phyloP scores from a whole-genome alignment of 768 basidiomycete genomes.

The Amanita polypyramis region DNA sequence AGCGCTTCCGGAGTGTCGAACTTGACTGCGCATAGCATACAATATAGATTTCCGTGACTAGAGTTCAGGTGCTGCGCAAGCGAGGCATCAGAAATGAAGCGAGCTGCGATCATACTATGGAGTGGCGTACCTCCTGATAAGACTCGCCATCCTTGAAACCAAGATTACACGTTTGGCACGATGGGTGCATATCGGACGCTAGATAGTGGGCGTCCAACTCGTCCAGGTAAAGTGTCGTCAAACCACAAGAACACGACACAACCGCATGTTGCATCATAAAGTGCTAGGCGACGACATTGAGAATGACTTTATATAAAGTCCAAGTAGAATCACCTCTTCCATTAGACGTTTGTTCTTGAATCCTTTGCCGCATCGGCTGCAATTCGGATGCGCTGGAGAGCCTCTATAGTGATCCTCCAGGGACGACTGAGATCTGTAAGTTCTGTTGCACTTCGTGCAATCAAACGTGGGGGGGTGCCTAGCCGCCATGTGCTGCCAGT shows the following conservation, averaged over 20 bases:
- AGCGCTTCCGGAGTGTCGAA: slow-evolving; percentile 27
- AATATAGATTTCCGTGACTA: slow-evolving; percentile 14
- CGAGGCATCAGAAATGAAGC: not conserved
- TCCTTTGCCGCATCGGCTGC: slow-evolving; percentile 31
- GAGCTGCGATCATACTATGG: not conserved
- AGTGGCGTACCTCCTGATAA: slow-evolving; percentile 19
- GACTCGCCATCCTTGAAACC: slow-evolving; percentile 27
- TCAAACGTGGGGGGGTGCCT: slow-evolving; percentile 35
- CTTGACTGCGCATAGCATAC: slow-evolving; percentile 25
- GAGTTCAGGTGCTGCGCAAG: not conserved
- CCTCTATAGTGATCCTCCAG: slow-evolving; percentile 38
- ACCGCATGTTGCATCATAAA: slow-evolving; percentile 18
- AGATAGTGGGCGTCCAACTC: slow-evolving; percentile 29
- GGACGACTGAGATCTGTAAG: slow-evolving; percentile 23
- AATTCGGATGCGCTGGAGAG: slow-evolving; percentile 34
- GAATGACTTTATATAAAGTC: not conserved
- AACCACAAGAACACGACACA: slow-evolving; percentile 20
- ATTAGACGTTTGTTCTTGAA: slow-evolving; percentile 24
- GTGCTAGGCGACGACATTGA: slow-evolving; percentile 20
- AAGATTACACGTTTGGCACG: slow-evolving; percentile 28
- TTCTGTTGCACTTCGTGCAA: slow-evolving; percentile 23
- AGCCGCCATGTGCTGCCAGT: slow-evolving; percentile 26
- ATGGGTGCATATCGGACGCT: slow-evolving; percentile 30
- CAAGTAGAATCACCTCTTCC: slow-evolving; percentile 21
- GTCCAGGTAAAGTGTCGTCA: slow-evolving; percentile 23